Conservation (phyloP, 2,329 filamentous ascomycete genomes). For the Colletotrichum nymphaeae region DNA sequence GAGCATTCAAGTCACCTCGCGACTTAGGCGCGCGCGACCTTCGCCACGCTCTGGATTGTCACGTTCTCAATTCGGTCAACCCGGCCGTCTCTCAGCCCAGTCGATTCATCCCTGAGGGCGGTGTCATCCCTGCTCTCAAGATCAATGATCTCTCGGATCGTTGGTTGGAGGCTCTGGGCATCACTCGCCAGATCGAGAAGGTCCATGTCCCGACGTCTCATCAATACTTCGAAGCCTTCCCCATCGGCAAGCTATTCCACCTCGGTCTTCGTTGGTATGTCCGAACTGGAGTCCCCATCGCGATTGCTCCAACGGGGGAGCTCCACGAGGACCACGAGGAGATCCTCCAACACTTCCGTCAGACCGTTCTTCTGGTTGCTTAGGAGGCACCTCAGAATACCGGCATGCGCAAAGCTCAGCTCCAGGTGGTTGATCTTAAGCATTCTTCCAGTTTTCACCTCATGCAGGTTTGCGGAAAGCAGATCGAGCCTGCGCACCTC, state of each 20-base stretch:
- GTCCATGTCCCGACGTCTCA: neutral
- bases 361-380: neutral
- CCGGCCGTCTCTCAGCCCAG: neutral
- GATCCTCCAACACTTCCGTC: neutral
- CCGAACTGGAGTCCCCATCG: neutral
- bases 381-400: neutral
- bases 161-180: neutral
- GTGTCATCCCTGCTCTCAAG: neutral
- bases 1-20: neutral
- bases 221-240: neutral
- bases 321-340: neutral
- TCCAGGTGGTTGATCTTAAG: neutral
- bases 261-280: slow-evolving; percentile 2
- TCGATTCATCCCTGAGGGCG: neutral
- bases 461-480: neutral
- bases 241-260: neutral
- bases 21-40: neutral
- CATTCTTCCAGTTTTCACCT: neutral
- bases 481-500: neutral
- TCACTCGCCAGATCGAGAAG: neutral
- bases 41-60: neutral
- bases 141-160: neutral
- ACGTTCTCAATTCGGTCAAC: neutral
- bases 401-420: neutral
- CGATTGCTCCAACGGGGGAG: neutral